Evolutionary conservation across 2,329 filamentous ascomycete species (phyloP), one percentile per base, ranked within the genome.

Genomic region (Ascochyta rabiei): DNA sequence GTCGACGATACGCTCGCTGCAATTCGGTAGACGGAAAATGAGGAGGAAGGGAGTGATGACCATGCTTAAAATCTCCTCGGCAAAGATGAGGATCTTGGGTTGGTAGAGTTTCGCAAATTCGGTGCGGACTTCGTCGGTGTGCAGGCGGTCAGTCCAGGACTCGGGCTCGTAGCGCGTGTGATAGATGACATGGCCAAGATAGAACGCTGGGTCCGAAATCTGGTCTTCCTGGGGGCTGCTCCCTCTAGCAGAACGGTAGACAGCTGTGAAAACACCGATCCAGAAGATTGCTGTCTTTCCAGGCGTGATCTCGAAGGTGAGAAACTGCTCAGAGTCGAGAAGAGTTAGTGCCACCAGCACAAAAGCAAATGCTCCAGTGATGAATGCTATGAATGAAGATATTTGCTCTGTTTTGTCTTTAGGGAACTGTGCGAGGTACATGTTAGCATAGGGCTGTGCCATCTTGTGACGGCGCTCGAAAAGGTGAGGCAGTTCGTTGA

Each of bases 361-460:
- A 3, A 91, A 92, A 4, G 91, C 89, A 31, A 98, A 82, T 0
- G 93, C 91, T 6, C 95, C 93, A 8, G 90, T 85, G 57, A 98
- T 84, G 66, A 99, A 97, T 1, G 92, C 88, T 26, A 97, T 83
- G 42, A 96, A 96, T 35, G 89, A 85, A 10, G 90, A 90, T 31
- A 93, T 73, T 65, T 96, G 92, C 57, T 95, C 89, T 0, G 88
- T 95, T 76, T 97, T 96, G 70, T 93, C 88, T 73, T 98, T 98
- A 0, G 95, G 95, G 57, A 99, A 99, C 62, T 98, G 93, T 61
- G 96, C 91, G 23, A 99, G 84, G 68, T 99, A 99, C 42, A 91
- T 86, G 30, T 89, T 91, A 2, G 95, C 93, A 71, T 91, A 97
- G 0, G 93, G 93, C 69, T 95, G 92, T 0, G 95, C 96, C 89